Base-by-base conservation (phyloP, 371 early-diverging fungal species). In the Vairimorpha apis region DNA sequence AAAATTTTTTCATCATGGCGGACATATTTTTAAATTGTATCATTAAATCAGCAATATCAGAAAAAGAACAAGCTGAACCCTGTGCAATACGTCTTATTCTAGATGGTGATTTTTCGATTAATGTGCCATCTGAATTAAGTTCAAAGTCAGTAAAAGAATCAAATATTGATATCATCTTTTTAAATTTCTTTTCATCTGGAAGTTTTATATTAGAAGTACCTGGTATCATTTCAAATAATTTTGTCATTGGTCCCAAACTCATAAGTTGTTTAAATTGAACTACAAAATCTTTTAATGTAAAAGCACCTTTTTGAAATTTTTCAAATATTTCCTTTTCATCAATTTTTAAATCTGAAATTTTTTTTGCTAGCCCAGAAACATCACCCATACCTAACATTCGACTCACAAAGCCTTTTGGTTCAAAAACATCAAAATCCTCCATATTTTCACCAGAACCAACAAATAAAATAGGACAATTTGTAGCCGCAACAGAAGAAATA, bases 361-460 rank as follows among this genome's bases (percentile, higher is more conserved):
- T 91, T 79, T 97, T 95, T 66, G 93, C 87, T 55, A 98, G 84
- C 14, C 93, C 93, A 33, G 87, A 83, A 67, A 98, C 80, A 82
- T 98, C 97, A 65, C 96, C 96, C 91, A 94, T 91, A 33, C 88
- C 92, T 53, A 95, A 86, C 88, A 98, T 90, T 80, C 92, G 94
- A 71, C 89, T 86, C 67, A 98, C 86, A 85, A 97, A 98, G 30
- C 91, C 87, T 53, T 87, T 85, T n/a, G 96, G 89, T 43, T 89
- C 88, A 77, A 98, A 98, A 35, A 87, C 85, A 64, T 98, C 97
- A 74, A 98, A 83, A 75, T 96, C 95, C 65, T 92, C 90, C 83
- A 95, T 87, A 76, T 94, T 95, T 85, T 98, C 98, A 78, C 98
- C 98, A 4, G 90, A 91, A 83, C 97, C 98, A 71, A 97, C 91